Base-by-base conservation (phyloP, 2,329 filamentous ascomycete genomes). In the Macrophomina tecta region DNA sequence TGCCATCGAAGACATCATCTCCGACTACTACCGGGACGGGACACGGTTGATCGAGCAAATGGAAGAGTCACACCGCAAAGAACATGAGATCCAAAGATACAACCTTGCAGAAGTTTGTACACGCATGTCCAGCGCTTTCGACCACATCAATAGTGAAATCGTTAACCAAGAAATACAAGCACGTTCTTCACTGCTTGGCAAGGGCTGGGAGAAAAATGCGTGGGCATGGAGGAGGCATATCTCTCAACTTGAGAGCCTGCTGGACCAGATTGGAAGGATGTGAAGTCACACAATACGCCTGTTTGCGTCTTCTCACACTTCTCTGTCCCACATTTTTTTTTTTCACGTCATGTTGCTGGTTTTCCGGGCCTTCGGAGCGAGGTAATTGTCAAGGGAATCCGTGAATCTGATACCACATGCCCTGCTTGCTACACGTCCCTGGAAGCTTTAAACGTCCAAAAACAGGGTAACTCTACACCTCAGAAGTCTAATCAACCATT, bases 21-120 rank as follows among this genome's bases (percentile, higher is more conserved):
- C 79, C 7, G 78, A 77, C 30, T 86, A 82, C 69, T 76, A 75
- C 42, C 72, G 76, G 36, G 80, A 82, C 60, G 82, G 81, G 51
- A 69, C 79, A 68, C 75, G 72, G n/a, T 69, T 85, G 23, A 71
- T 86, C 8, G 73, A 81, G 40, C 72, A 79, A 23, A 72, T 85
- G 18, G 75, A 81, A 55, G 67, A 78, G 61, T 73, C 73, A 5
- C 82, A 84, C 34, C 71, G 77, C 34, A 71, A 75, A 51, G 65
- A 67, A n/a, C 49, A 62, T 38, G 36, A 61, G 14, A 32, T 28
- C 4, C 45, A 53, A 9, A 40, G 55, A 12, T 38, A 38, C 9
- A 23, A 28, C 8, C 18, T 58, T 16, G 12, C 23, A 11, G 34
- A 49, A 32, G 32, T 52, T 6, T 28, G 36, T 4, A 40, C 40